Evolutionary conservation across 192 early-diverging fungal genomes (phyloP), one percentile per base, ranked within the genome.

Genomic region (Backusella mclennaniae): DNA sequence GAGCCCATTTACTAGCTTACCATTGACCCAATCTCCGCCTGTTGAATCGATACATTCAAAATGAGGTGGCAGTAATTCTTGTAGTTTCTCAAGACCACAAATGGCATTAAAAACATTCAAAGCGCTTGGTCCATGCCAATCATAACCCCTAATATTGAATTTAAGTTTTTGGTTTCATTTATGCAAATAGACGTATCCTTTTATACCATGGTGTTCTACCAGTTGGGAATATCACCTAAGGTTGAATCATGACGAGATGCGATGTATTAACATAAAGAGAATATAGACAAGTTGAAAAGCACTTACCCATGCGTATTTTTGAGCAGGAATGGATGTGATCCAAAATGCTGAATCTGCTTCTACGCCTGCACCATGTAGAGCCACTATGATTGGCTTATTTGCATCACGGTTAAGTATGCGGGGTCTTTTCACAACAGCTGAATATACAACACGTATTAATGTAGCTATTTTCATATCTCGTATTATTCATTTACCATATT

Each of bases 81-180:
- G 35, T 36, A 69, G 23, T 1, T 31, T 33, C n/a, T 38, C 75
- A 1, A 93, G 78, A 33, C 83, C 82, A 39, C 86, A 79, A 12
- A 94, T 73, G 9, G 91, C 86, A 53, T 75, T 68, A 29, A 91
- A 82, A 23, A 90, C 82, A 74, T 94, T 93, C 36, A 81, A 79
- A 59, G 84, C 82, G 21, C 90, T 92, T 9, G 92, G 87, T 1
- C 93, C 93, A 75, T 94, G 93, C 93, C 93, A 94, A 75, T 94
- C 93, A 67, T 89, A 94, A 4, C 92, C 92, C 92, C 89, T 88
- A 63, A 11, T 39, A 11, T 39, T 11, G 38, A 12, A 12, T 39
- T 1, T 39, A 39, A 39, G 38, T 11, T 12, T 39, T 12, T 1
- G 38, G 3, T 12, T 39, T 12, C 2, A 2, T 1, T 39, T 12